Base-by-base conservation (phyloP, 208 protist genomes). In the Leishmania braziliensis region DNA sequence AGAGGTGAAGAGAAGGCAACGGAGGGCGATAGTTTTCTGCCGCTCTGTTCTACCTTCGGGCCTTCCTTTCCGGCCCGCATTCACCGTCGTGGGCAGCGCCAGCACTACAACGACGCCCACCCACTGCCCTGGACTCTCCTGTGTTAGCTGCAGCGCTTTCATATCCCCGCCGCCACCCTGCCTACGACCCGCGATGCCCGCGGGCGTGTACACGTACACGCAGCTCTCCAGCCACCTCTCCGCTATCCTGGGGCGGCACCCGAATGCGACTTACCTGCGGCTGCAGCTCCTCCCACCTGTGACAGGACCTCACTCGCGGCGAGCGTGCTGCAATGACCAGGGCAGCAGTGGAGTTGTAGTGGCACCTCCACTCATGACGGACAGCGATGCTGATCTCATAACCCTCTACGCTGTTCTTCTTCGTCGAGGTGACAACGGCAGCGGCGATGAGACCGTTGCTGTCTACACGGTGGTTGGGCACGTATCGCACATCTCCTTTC, bases 341-440 rank as follows among this genome's bases (percentile, higher is more conserved):
- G 46, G 69, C 69, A 51, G 43, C 18, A 12, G 36, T 36, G 20
- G 18, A 51, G 43, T 20, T 16, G 68, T 72, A 43, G 6, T 14
- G 43, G 9, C 20, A 23, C 43, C 8, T 6, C 68, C 39, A 72
- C 23, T 43, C 2, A 29, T 73, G 14, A 46, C 12, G 18, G 51
- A 56, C 29, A 76, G 29, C 58, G 16, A 29, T 12, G 0, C 62
- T 0, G 81, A 84, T n/a, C 54, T 80, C 12, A 43, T 78, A 12
- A 80, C 76, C 10, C 12, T 84, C n/a, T 81, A 84, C 33, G 81
- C 76, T 10, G 70, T 81, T n/a, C 53, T 84, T 29, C 46, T 80
- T 16, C 74, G 14, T 4, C 26, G 74, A 8, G 39, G 8, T 9
- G 23, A 14, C 56, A 56, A 48, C 6, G 33, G 14, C 1, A 4